Evolutionary conservation across 768 basidiomycete species (phyloP).

Genomic region (Lentinula aciculospora): DNA sequence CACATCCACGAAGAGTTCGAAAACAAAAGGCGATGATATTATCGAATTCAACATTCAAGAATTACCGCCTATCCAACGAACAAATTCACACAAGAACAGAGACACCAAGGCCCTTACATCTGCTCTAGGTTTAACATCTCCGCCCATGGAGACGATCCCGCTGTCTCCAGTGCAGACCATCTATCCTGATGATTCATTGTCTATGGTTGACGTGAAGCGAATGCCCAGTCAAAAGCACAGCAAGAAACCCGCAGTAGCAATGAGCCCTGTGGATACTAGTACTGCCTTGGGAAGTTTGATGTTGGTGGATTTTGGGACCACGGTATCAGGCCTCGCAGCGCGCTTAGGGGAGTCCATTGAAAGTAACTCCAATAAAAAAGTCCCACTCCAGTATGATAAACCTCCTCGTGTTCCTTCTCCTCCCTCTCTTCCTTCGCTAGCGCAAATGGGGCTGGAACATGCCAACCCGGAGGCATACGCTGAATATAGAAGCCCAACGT

Average conservation of each 20-base stretch:
- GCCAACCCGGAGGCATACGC: slow-evolving; percentile 54
- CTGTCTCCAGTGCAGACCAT: slow-evolving; percentile 59
- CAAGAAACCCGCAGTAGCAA: slow-evolving; percentile 19
- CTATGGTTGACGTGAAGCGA: slow-evolving; percentile 41
- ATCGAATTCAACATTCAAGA: slow-evolving; percentile 28
- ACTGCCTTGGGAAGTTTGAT: slow-evolving; percentile 53
- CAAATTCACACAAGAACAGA: slow-evolving; percentile 37
- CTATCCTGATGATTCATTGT: slow-evolving; percentile 71
- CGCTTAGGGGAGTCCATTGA: slow-evolving; percentile 9
- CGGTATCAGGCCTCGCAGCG: slow-evolving; percentile 22
- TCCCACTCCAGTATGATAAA: slow-evolving; percentile 35
- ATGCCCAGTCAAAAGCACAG: slow-evolving; percentile 16
- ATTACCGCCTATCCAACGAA: slow-evolving; percentile 29
- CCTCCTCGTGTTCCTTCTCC: slow-evolving; percentile 81
- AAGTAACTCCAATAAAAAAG: background rate
- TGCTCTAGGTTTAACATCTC: slow-evolving; percentile 29
- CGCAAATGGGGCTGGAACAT: slow-evolving; percentile 73
- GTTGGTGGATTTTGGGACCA: slow-evolving; percentile 51
- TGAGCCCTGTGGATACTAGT: slow-evolving; percentile 30
- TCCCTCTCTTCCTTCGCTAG: slow-evolving; percentile 63
- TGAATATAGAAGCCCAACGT: slow-evolving; percentile 74
- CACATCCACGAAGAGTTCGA: slow-evolving; percentile 13
- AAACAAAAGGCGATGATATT: slow-evolving; percentile 20
- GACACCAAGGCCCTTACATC: slow-evolving; percentile 30
- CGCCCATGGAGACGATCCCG: slow-evolving; percentile 22